A percentile compares a stretch with the other conserved stretches of the same genome.
Evolutionary conservation across 805 yeast genomes (phyloP).

Genomic region (Candida ponderosae): DNA sequence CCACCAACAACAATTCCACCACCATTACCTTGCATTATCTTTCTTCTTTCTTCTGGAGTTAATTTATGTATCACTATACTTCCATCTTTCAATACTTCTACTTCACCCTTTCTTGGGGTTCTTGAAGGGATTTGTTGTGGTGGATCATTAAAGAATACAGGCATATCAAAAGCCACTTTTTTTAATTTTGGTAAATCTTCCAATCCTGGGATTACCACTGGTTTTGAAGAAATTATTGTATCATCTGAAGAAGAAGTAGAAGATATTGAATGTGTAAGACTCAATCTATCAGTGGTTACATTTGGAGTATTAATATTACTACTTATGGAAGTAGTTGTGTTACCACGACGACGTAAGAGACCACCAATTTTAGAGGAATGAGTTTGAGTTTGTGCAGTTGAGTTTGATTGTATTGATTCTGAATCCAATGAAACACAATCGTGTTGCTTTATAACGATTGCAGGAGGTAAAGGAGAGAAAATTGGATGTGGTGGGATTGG

Average conservation of each 20-base stretch:
- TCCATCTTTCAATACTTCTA: slow-evolving; percentile 51
- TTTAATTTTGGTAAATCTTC: slow-evolving; percentile 36
- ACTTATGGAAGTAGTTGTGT: slow-evolving; percentile 1
- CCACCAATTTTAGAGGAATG: slow-evolving; percentile 5
- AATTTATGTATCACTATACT: slow-evolving; percentile 45
- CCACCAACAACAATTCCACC: slow-evolving; percentile 79
- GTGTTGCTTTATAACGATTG: slow-evolving; percentile 23
- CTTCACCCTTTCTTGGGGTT: slow-evolving; percentile 77
- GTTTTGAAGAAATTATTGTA: slow-evolving; percentile 7
- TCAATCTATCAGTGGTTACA: not conserved
- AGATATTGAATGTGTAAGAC: not conserved
- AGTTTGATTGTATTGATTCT: slow-evolving; percentile 1
- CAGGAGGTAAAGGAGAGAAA: slow-evolving; percentile 39
- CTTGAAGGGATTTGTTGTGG: slow-evolving; percentile 93
- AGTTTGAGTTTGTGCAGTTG: slow-evolving; percentile 2
- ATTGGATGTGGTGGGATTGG: slow-evolving; percentile 46
- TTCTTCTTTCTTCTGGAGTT: slow-evolving; percentile 45
- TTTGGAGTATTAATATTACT: not conserved
- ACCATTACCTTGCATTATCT: slow-evolving; percentile 35
- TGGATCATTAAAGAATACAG: slow-evolving; percentile 74
- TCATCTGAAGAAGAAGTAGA: slow-evolving; percentile 2
- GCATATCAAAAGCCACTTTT: slow-evolving; percentile 71
- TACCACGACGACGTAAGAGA: slow-evolving; percentile 7
- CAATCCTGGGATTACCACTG: slow-evolving; percentile 29
- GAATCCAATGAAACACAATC: slow-evolving; percentile 1